These are phyloP conservation scores for Picochlorum sp. DNA, from an alignment of 139 green algal genomes.

Conservation along the genomic window DNA sequence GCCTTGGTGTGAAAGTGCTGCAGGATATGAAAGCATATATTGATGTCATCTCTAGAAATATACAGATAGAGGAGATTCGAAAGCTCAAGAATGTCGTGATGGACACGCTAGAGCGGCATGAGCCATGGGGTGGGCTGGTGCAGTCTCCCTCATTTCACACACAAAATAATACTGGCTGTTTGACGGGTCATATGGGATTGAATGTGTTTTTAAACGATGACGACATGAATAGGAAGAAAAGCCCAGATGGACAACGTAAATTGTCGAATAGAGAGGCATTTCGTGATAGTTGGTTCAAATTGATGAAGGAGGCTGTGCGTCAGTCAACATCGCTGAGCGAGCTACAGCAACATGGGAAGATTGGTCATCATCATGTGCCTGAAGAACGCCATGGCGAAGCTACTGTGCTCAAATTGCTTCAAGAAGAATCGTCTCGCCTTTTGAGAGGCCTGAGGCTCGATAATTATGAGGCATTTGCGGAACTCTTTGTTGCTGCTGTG, in stretches of 20 bases:
- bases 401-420: conserved; percentile 25
- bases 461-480: conserved; percentile 50
- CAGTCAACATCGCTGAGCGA: neutral
- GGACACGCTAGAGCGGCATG: too few relatives aligned
- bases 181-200: conserved; percentile 9
- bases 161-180: neutral
- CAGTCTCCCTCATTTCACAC: conserved; percentile 5
- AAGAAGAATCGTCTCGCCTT: conserved; percentile 22
- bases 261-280: conserved; percentile 48
- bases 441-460: conserved; percentile 36
- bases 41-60: too few relatives aligned
- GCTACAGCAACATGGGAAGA: too few relatives aligned
- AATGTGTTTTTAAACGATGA: conserved; percentile 23
- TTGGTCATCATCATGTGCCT: too few relatives aligned
- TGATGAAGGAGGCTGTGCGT: conserved; percentile 31
- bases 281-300: conserved; percentile 41
- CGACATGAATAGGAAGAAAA: neutral
- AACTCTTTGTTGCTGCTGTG: conserved; percentile 46
- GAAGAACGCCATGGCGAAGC: conserved; percentile 8
- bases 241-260: conserved; percentile 41
- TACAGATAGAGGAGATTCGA: too few relatives aligned
- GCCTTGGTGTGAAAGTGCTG: conserved; percentile 32
- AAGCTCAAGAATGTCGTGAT: too few relatives aligned
- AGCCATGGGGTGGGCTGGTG: neutral
- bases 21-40: neutral